Conservation (phyloP, 2,329 filamentous ascomycete species). For the Pyricularia sp. region DNA sequence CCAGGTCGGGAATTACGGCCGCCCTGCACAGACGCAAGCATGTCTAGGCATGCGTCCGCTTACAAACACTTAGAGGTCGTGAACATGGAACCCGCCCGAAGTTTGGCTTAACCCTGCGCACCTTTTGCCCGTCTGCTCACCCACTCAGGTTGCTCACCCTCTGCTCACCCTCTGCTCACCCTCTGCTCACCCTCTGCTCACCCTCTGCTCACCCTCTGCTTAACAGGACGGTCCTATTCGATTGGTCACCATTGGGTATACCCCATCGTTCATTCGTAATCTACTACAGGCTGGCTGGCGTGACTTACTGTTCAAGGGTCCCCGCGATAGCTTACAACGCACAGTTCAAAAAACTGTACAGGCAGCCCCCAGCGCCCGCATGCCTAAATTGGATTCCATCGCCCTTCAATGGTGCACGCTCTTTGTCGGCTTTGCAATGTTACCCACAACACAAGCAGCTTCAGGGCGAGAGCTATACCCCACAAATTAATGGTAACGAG, state of each 20-base stretch:
- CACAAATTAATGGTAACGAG: background rate
- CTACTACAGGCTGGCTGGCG: background rate
- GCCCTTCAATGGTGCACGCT: background rate
- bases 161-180: background rate
- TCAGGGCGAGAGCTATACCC: background rate
- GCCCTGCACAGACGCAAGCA: background rate
- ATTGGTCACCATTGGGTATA: background rate
- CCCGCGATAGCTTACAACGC: background rate
- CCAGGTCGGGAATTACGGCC: background rate
- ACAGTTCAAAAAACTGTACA: background rate
- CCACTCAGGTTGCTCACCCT: background rate
- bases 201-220: background rate
- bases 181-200: background rate
- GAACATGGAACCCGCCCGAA: background rate
- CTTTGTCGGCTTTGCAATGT: background rate
- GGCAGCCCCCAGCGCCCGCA: background rate
- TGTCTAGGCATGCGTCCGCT: background rate
- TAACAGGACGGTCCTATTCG: background rate
- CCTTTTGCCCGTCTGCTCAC: background rate
- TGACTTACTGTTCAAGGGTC: background rate
- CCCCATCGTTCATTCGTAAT: background rate
- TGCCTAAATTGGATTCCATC: background rate
- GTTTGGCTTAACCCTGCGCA: background rate
- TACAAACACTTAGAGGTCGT: background rate
- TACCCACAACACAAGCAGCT: background rate